Conservation (phyloP, 805 yeast genomes). For the Crinitomyces ghanaensis region DNA sequence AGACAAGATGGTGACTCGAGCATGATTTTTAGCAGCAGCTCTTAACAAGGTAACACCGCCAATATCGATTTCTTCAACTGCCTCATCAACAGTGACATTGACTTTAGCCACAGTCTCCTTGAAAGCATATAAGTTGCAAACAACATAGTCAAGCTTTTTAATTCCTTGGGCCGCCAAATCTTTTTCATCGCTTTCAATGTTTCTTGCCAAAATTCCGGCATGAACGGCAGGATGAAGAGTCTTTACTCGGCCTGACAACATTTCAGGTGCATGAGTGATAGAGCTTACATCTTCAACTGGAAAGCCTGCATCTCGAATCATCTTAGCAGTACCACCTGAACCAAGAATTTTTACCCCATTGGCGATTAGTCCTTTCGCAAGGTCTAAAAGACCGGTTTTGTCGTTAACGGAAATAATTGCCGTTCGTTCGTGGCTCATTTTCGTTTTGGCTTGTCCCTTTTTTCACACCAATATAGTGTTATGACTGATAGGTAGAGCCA, state of each 20-base stretch:
- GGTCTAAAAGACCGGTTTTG: conserved; percentile 90
- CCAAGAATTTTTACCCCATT: conserved; percentile 88
- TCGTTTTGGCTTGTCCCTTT: no score
- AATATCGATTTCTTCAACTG: conserved; percentile 96
- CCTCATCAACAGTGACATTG: conserved; percentile 92
- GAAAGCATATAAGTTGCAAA: conserved; percentile 96
- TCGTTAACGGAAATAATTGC: conserved; percentile 96
- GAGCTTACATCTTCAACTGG: conserved; percentile 92
- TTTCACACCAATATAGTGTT: no score
- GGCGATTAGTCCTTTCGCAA: conserved; percentile 87
- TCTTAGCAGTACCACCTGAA: conserved; percentile 92
- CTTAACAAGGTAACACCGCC: conserved; percentile 96
- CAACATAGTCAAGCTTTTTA: conserved; percentile 92
- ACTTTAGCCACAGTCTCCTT: conserved; percentile 93
- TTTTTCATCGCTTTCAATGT: conserved; percentile 79
- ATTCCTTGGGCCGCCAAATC: conserved; percentile 84
- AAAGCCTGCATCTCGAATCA: conserved; percentile 95
- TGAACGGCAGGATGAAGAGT: conserved; percentile 98
- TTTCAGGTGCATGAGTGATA: conserved; percentile 97
- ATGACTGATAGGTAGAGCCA: no score
- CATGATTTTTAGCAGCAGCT: conserved; percentile 98
- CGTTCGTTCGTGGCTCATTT: conserved; percentile 42
- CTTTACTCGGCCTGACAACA: conserved; percentile 97
- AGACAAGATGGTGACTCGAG: conserved; percentile 88
- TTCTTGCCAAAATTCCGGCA: conserved; percentile 86